phyloP scores from a whole-genome alignment of 2,329 filamentous ascomycete species.

The Chalaropsis ovoidea region DNA sequence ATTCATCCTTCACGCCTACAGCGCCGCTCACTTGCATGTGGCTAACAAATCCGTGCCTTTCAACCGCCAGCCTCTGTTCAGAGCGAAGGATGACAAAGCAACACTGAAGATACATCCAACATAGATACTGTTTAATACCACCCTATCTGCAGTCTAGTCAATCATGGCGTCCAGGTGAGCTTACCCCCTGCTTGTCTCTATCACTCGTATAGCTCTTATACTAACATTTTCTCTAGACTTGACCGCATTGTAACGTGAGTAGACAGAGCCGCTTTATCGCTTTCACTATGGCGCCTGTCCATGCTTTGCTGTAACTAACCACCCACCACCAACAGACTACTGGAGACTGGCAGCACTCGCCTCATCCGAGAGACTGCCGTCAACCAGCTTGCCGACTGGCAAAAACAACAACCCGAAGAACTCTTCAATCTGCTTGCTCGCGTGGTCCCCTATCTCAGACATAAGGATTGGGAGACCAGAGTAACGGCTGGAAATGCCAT shows the following conservation, averaged over 20 bases:
- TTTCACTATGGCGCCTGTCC: no score
- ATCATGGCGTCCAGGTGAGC: conserved; percentile 49
- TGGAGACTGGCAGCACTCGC: conserved; percentile 93
- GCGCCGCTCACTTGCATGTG: not conserved
- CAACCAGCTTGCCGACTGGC: conserved; percentile 91
- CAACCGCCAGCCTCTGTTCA: not conserved
- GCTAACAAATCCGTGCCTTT: not conserved
- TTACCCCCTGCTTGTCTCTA: not conserved
- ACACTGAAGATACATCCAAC: conserved; percentile 22
- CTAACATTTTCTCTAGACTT: conserved; percentile 45
- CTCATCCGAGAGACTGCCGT: conserved; percentile 95
- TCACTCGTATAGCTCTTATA: not conserved
- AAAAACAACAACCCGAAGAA: conserved; percentile 96
- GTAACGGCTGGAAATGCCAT: conserved; percentile 89
- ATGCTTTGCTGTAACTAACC: not conserved
- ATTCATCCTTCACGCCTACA: not conserved
- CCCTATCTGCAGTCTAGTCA: conserved; percentile 29
- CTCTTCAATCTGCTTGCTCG: conserved; percentile 88
- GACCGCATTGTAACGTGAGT: conserved; percentile 82
- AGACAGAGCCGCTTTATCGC: not conserved
- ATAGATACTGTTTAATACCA: conserved; percentile 26
- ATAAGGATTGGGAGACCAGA: conserved; percentile 94
- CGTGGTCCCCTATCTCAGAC: conserved; percentile 88
- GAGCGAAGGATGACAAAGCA: conserved; percentile 25
- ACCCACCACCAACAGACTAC: conserved; percentile 50